Percentiles rank a stretch among this genome's conserved stretches.
Evolutionary conservation across 139 green algal genomes (phyloP).

Genomic region (Chlamydomonas schloesseri): DNA sequence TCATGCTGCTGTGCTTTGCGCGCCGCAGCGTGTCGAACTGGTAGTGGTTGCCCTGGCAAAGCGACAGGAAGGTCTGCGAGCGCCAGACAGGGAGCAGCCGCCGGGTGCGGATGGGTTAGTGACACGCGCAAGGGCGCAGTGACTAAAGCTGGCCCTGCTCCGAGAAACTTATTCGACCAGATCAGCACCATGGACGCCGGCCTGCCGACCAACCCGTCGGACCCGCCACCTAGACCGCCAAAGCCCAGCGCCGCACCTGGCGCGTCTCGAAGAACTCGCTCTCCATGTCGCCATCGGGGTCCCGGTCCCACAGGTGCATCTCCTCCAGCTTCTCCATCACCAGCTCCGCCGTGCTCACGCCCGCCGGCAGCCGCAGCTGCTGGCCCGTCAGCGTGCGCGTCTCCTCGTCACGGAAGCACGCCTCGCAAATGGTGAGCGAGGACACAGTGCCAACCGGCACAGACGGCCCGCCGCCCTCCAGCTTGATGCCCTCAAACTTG

Average conservation of each 20-base stretch:
- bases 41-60: conserved; percentile 99
- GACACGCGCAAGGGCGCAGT: too few relatives aligned
- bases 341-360: conserved; percentile 50
- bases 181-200: too few relatives aligned
- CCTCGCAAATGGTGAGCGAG: conserved; percentile 60
- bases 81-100: too few relatives aligned
- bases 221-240: too few relatives aligned
- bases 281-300: conserved; percentile 79
- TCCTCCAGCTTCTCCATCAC: conserved; percentile 44
- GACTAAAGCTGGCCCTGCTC: too few relatives aligned
- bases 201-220: too few relatives aligned
- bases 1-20: conserved; percentile 98
- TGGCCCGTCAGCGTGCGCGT: conserved; percentile 19
- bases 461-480: conserved; percentile 71
- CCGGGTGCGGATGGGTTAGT: too few relatives aligned
- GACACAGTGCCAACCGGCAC: conserved; percentile 50
- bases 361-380: conserved; percentile 55
- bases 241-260: conserved; percentile 59
- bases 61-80: conserved; percentile 87
- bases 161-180: too few relatives aligned
- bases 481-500: conserved; percentile 88
- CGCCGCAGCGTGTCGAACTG: conserved; percentile 98
- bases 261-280: conserved; percentile 97
- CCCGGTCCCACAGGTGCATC: conserved; percentile 20
- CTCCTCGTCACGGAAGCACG: conserved; percentile 59